Evolutionary conservation across 176 grass and related monocot genomes (phyloP).

Genomic region (Eleusine coracana): DNA sequence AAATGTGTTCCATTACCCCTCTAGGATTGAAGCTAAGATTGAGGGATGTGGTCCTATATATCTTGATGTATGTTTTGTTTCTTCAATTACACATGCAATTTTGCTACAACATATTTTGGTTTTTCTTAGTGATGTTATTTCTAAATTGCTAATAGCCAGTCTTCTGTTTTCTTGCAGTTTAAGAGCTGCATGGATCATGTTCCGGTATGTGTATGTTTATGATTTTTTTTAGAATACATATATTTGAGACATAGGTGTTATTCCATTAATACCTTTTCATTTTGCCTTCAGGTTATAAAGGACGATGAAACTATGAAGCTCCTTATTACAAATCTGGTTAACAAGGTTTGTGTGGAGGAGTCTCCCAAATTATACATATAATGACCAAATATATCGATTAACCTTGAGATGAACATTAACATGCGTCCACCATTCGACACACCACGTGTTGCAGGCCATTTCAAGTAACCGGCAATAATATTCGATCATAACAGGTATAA

Average conservation of each 20-base stretch:
- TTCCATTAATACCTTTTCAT: not conserved
- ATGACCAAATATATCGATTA: too few species aligned
- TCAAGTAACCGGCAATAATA: too few species aligned
- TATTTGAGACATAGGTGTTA: not conserved
- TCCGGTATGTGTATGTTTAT: not conserved
- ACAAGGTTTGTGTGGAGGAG: too few species aligned
- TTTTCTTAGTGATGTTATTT: not conserved
- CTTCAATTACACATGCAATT: not conserved
- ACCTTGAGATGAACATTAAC: too few species aligned
- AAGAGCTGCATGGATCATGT: not conserved
- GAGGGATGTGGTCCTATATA: not conserved
- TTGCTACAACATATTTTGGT: not conserved
- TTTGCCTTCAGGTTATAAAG: not conserved
- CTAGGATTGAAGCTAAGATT: not conserved
- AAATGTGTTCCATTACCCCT: not conserved
- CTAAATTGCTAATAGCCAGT: not conserved
- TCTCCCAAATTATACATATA: too few species aligned
- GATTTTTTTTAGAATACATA: not conserved
- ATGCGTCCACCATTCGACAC: too few species aligned
- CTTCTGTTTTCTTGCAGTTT: not conserved
- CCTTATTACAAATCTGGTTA: not conserved
- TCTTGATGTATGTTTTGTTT: not conserved
- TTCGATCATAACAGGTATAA: too few species aligned
- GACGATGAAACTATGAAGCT: not conserved
- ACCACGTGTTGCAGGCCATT: too few species aligned